Evolutionary conservation across 2,329 filamentous ascomycete genomes (phyloP), one percentile per base, ranked within the genome.

Genomic region (Ramularia endophylla): DNA sequence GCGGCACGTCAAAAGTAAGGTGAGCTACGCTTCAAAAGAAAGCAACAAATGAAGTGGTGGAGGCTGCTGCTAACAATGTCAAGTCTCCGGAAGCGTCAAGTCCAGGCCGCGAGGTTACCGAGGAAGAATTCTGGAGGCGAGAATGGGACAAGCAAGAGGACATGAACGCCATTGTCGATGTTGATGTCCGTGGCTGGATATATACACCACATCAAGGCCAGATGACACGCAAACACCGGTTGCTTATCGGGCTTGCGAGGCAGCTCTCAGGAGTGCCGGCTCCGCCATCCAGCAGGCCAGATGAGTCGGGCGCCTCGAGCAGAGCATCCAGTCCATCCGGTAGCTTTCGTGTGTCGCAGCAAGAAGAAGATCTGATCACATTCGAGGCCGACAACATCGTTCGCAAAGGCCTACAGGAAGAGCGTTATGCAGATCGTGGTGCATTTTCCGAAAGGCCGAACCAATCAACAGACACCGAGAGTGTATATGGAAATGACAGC

Each of bases 101-200:
- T 12, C 45, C 48, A 2, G 48, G 48, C 12, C 44, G 47, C n/a
- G 52, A 55, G 20, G 40, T 52, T 38, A 53, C 44, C 8, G 54
- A 59, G 35, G 52, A 56, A 30, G 81, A 87, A 28, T 89, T 84
- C 61, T 90, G 85, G 82, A 77, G 75, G 30, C 70, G 78, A 40
- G 80, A 90, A 57, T 94, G 86, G 85, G 80, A 89, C 43, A 77
- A 77, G 46, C 77, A 83, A 39, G 85, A 94, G 61, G 82, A 90
- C 45, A 81, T 88, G 56, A 85, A 84, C 61, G 87, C 89, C 0
- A 72, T 95, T 3, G 85, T 95, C 1, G 90, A 97, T 59, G 87
- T 97, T 5, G 90, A 98, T 61, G 87, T 98, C 17, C 77, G 90
- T 53, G 92, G 92, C 11, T 98, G 94, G 92, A 78, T 97, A 38